These are phyloP conservation scores for Pythium biforme DNA, from an alignment of 352 stramenopile species.

Conservation along the genomic window DNA sequence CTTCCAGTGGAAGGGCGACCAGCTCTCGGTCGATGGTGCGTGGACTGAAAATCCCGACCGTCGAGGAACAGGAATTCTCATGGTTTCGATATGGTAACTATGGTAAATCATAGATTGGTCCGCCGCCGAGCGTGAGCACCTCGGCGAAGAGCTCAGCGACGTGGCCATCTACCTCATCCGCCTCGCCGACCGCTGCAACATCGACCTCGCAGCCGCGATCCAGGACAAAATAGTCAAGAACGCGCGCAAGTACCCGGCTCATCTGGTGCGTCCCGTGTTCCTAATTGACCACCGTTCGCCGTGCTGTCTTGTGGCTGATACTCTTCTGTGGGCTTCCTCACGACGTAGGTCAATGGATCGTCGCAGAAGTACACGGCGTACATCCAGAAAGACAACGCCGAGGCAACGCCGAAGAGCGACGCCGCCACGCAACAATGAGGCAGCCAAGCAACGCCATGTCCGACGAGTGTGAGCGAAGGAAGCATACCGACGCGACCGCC, in stretches of 20 bases:
- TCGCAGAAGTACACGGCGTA: conserved; percentile 21
- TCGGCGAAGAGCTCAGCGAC: conserved; percentile 96
- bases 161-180: conserved; percentile 95
- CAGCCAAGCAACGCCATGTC: neutral
- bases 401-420: neutral
- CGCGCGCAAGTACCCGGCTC: conserved; percentile 75
- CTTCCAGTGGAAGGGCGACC: conserved; percentile 87
- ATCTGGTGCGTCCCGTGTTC: conserved; percentile 15
- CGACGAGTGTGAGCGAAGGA: neutral
- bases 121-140: conserved; percentile 78
- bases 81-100: no score
- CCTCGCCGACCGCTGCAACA: conserved; percentile 87
- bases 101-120: conserved; percentile 62
- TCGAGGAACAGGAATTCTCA: no score
- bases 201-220: conserved; percentile 86
- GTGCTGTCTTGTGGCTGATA: no score
- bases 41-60: no score
- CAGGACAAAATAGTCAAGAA: conserved; percentile 93
- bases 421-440: neutral
- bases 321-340: neutral
- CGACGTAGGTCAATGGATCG: conserved; percentile 6
- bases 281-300: no score
- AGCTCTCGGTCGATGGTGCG: conserved; percentile 17
- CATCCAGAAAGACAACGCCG: neutral
- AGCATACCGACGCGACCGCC: neutral